A percentile compares a stretch with the other conserved stretches of the same genome.
phyloP scores from a whole-genome alignment of 2,329 filamentous ascomycete genomes.

The Lojkania enalia region DNA sequence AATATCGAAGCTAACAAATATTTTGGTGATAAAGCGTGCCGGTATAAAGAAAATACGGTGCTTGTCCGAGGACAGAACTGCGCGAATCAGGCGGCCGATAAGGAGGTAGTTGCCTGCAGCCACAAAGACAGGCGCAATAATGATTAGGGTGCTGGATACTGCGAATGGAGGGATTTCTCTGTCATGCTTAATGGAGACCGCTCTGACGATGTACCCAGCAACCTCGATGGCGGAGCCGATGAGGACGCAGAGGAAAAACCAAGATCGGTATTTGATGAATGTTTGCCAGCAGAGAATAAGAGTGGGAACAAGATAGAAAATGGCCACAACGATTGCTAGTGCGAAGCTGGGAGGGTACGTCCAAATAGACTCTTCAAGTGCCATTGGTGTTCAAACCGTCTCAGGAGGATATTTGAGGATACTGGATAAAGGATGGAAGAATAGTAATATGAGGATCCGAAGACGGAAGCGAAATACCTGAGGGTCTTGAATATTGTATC shows the following conservation, averaged over 20 bases:
- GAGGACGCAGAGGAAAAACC: conserved; percentile 51
- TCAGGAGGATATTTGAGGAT: not conserved
- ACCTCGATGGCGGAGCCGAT: conserved; percentile 51
- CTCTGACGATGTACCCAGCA: conserved; percentile 47
- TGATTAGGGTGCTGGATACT: conserved; percentile 47
- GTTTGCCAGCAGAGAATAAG: conserved; percentile 47
- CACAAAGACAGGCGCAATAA: conserved; percentile 46
- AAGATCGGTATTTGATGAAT: conserved; percentile 47
- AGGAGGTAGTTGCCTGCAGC: conserved; percentile 57
- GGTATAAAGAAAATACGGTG: conserved; percentile 46
- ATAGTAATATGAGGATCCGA: too few species aligned
- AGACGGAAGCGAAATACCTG: too few species aligned
- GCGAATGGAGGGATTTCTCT: conserved; percentile 46
- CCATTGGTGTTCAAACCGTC: not conserved
- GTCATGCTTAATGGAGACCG: conserved; percentile 43
- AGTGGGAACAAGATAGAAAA: conserved; percentile 48
- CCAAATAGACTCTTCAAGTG: conserved; percentile 7
- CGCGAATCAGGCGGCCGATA: conserved; percentile 52
- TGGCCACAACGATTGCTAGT: conserved; percentile 48
- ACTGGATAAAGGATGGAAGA: too few species aligned
- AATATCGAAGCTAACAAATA: conserved; percentile 54
- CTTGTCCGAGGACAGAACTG: conserved; percentile 38
- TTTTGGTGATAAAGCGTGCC: conserved; percentile 47
- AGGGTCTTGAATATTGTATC: too few species aligned
- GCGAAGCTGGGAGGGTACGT: conserved; percentile 19